Evolutionary conservation across 139 green algal genomes (phyloP), one percentile per base, ranked within the genome.

Genomic region (Ettlia oleoabundans): DNA sequence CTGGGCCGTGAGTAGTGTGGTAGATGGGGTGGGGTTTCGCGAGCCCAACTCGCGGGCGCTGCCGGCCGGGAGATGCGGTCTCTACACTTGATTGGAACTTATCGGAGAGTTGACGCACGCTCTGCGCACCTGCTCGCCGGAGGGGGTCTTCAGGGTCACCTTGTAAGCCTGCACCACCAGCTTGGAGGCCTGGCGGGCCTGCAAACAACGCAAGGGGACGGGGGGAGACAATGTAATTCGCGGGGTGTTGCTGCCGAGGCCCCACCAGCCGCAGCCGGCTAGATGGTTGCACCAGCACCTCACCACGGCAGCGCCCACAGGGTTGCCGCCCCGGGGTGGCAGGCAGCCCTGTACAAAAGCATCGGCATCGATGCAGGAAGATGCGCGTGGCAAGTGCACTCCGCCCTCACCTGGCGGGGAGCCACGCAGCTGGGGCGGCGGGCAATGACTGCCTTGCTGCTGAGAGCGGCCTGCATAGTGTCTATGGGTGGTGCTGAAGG

Each of bases 81-180:
- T n/a, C n/a, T n/a, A n/a, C n/a, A n/a, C n/a, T n/a, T n/a, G n/a
- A n/a, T n/a, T n/a, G n/a, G n/a, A n/a, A n/a, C n/a, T n/a, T n/a
- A n/a, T n/a, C n/a, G n/a, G n/a, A n/a, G n/a, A n/a, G n/a, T n/a
- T n/a, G n/a, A n/a, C 47, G 47, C 47, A 35, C 10, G 22, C 18
- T 19, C 1, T 21, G 33, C 72, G 30, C 33, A 79, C 72, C 72
- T 94, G 71, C 76, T 93, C 86, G 58, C 90, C 91, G 7, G 84
- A 80, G 55, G 91, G 91, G n/a, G 89, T 94, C 83, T 92, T 92
- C 76, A 95, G 87, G 62, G 92, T 95, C 71, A 95, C 88, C 66
- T 87, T 91, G 89, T 87, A 94, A 24, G 91, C 89, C 72, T 76
- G 53, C 18, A 90, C 82, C 82, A 86, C 69, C 38, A 86, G 35